Evolutionary conservation across 2,329 filamentous ascomycete genomes (phyloP).

Genomic region (Diaporthe australafricana): DNA sequence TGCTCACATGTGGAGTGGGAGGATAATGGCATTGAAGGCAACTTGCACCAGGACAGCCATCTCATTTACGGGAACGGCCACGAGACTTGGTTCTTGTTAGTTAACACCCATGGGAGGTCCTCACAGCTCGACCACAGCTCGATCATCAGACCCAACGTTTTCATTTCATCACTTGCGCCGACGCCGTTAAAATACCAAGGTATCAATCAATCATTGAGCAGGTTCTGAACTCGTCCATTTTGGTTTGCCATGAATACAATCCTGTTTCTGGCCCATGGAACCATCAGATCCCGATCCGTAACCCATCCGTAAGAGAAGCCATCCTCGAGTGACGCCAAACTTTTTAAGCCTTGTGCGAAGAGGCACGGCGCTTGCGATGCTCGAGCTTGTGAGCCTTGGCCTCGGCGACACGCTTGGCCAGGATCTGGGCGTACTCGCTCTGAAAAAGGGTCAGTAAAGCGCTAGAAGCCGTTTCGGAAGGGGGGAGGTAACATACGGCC

Average conservation of each 20-base stretch:
- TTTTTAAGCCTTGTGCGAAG: constrained; percentile 85
- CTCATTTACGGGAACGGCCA: background rate
- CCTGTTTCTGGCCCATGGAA: constrained; percentile 36
- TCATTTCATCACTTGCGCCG: constrained; percentile 37
- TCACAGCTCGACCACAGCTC: constrained; percentile 10
- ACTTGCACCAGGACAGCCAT: background rate
- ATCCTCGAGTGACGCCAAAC: constrained; percentile 47
- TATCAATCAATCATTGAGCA: constrained; percentile 37
- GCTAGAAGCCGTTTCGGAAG: background rate
- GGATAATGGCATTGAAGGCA: background rate
- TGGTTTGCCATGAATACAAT: constrained; percentile 45
- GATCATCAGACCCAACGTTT: constrained; percentile 23
- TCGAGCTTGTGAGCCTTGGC: constrained; percentile 95
- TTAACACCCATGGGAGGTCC: background rate
- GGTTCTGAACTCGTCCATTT: constrained; percentile 40
- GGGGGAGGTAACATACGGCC: constrained; percentile 76
- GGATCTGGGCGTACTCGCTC: constrained; percentile 96
- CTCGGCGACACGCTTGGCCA: constrained; percentile 97
- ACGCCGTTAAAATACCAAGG: constrained; percentile 36
- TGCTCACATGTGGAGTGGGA: background rate
- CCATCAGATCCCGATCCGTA: constrained; percentile 37
- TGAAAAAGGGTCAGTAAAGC: constrained; percentile 58
- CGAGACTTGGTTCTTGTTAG: background rate
- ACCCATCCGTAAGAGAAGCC: constrained; percentile 50
- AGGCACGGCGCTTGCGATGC: constrained; percentile 95